Conservation (phyloP, 1,284 basidiomycete species). For the Schizophyllum amplum region DNA sequence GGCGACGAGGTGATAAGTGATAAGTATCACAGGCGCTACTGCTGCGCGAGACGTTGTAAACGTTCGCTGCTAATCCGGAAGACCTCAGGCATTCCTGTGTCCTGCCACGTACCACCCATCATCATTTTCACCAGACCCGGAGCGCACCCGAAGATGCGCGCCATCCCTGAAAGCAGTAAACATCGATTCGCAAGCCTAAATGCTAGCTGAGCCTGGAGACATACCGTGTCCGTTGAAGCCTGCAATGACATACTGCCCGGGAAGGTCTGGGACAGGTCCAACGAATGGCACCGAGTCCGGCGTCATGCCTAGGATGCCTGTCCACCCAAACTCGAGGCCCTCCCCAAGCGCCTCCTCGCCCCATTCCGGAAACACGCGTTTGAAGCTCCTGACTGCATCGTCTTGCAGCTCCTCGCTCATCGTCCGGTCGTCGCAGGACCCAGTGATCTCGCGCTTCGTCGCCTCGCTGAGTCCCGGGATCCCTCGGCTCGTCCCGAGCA, state of each 20-base stretch:
- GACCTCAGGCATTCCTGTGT: slow-evolving; percentile 17
- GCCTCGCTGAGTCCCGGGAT: slow-evolving; percentile 7
- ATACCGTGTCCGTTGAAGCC: slow-evolving; percentile 17
- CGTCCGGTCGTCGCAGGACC: slow-evolving; percentile 8
- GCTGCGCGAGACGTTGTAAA: slow-evolving; percentile 6
- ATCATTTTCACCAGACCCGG: slow-evolving; percentile 15
- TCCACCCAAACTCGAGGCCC: slow-evolving; percentile 14
- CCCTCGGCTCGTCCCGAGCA: slow-evolving; percentile 13
- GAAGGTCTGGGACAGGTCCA: slow-evolving; percentile 12
- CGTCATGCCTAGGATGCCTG: slow-evolving; percentile 13
- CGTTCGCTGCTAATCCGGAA: slow-evolving; percentile 13
- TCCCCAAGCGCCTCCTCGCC: slow-evolving; percentile 8
- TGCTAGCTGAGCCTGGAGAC: slow-evolving; percentile 6
- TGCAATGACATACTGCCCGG: slow-evolving; percentile 16
- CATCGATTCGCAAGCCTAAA: not conserved
- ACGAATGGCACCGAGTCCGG: slow-evolving; percentile 15
- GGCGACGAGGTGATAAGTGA: no score
- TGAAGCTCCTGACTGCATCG: slow-evolving; percentile 10
- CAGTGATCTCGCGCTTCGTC: slow-evolving; percentile 5
- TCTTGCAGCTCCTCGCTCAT: slow-evolving; percentile 9
- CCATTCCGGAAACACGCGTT: slow-evolving; percentile 8
- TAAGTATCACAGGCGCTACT: no score
- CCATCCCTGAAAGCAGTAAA: slow-evolving; percentile 14
- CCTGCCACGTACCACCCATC: slow-evolving; percentile 15
- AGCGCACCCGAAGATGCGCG: slow-evolving; percentile 13